These are phyloP conservation scores for Arabidopsis hybrid DNA, from an alignment of 441 rosid species.

Conservation along the genomic window DNA sequence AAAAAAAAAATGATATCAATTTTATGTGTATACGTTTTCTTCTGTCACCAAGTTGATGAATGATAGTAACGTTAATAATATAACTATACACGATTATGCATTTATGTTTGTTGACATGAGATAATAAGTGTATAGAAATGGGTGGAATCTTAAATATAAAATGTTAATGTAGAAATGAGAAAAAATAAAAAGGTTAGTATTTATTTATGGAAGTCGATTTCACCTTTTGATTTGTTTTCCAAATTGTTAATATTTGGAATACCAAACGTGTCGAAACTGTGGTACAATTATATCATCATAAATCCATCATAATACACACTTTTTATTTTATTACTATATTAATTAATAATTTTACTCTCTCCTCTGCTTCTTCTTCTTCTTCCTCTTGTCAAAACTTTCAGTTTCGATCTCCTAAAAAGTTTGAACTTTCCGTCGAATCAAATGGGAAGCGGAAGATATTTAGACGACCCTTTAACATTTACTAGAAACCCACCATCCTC, in stretches of 20 bases:
- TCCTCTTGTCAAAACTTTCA: constrained; percentile 28
- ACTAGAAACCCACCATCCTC: constrained; percentile 54
- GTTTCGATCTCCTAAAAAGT: constrained; percentile 32
- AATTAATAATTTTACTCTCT: not conserved
- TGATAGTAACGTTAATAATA: too few relatives aligned
- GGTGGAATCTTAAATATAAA: not conserved
- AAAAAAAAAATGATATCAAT: too few relatives aligned
- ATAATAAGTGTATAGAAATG: not conserved
- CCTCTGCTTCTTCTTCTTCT: not conserved
- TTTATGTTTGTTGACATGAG: not conserved
- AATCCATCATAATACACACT: not conserved
- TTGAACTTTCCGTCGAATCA: constrained; percentile 17
- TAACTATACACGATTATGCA: not conserved
- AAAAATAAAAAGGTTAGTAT: too few relatives aligned
- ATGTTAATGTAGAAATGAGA: too few relatives aligned
- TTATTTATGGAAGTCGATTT: not conserved
- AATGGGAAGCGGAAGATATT: constrained; percentile 68
- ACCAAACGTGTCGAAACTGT: constrained; percentile 9
- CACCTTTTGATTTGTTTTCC: not conserved
- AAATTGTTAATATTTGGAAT: not conserved
- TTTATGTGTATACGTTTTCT: not conserved
- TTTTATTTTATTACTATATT: not conserved
- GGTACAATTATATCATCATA: not conserved
- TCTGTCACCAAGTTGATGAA: not conserved
- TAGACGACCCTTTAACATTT: constrained; percentile 65